Conservation (phyloP, 805 yeast species). For the Saccharomycopsis selenospora region DNA sequence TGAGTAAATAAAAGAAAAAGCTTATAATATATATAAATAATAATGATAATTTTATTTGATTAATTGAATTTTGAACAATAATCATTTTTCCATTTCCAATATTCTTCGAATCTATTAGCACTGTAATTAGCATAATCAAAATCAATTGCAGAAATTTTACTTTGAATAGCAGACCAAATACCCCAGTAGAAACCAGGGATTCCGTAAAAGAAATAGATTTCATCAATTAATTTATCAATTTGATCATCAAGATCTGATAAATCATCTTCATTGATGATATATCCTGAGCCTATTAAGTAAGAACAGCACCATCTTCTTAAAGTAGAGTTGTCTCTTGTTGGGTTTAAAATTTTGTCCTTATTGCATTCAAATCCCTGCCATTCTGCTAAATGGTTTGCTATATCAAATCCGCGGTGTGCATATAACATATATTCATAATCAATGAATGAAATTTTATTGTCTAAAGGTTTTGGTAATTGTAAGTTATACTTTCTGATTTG, state of each 20-base stretch:
- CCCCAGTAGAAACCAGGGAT: conserved; percentile 85
- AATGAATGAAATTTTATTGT: conserved; percentile 48
- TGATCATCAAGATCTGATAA: conserved; percentile 21
- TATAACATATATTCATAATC: conserved; percentile 70
- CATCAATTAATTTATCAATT: conserved; percentile 43
- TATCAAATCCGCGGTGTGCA: conserved; percentile 68
- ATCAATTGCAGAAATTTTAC: conserved; percentile 60
- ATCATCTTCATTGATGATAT: conserved; percentile 23
- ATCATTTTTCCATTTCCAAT: conserved; percentile 56
- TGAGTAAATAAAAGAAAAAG: too few relatives aligned
- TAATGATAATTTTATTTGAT: too few relatives aligned
- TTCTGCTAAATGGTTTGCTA: conserved; percentile 68
- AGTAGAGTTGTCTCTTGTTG: conserved; percentile 35
- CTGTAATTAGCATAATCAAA: conserved; percentile 63
- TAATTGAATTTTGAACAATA: not conserved
- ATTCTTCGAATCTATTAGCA: conserved; percentile 52
- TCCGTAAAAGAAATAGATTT: conserved; percentile 58
- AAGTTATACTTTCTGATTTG: conserved; percentile 2
- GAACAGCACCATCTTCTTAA: conserved; percentile 52
- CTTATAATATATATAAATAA: too few relatives aligned
- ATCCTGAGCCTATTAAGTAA: conserved; percentile 35
- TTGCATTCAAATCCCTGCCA: conserved; percentile 82
- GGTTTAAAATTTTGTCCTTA: conserved; percentile 49
- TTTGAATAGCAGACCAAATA: conserved; percentile 73
- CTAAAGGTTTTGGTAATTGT: conserved; percentile 23